These are phyloP conservation scores for Sherardia arvensis DNA, from an alignment of 257 asterid species.

Conservation along the genomic window DNA sequence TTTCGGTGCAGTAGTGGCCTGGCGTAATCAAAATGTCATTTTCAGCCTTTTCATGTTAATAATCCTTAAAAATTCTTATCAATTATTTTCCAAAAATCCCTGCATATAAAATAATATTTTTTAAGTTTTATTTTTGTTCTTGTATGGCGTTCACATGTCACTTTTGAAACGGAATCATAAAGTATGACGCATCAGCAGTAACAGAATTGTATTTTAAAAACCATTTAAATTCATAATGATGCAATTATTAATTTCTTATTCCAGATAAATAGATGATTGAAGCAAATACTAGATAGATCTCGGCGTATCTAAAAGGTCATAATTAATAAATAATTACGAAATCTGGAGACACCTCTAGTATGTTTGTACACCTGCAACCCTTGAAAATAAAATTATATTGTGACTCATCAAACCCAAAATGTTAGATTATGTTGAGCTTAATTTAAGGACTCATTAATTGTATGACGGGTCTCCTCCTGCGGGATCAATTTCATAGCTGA, in stretches of 20 bases:
- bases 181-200: background rate
- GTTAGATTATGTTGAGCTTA: too few species aligned
- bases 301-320: background rate
- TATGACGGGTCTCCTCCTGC: too few species aligned
- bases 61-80: background rate
- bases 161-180: background rate
- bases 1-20: background rate
- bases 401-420: background rate
- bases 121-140: too few species aligned
- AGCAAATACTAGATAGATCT: background rate
- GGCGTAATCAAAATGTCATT: background rate
- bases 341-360: background rate
- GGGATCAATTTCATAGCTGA: too few species aligned
- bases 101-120: too few species aligned
- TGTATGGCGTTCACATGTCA: background rate
- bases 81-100: too few species aligned
- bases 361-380: background rate
- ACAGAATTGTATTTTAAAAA: background rate
- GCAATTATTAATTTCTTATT: too few species aligned
- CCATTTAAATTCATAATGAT: background rate
- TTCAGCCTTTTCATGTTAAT: background rate
- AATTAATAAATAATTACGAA: too few species aligned
- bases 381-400: too few species aligned
- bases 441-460: too few species aligned
- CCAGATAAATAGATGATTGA: background rate